Base-by-base conservation (phyloP, 805 yeast species). In the Kazachstania taianensis region DNA sequence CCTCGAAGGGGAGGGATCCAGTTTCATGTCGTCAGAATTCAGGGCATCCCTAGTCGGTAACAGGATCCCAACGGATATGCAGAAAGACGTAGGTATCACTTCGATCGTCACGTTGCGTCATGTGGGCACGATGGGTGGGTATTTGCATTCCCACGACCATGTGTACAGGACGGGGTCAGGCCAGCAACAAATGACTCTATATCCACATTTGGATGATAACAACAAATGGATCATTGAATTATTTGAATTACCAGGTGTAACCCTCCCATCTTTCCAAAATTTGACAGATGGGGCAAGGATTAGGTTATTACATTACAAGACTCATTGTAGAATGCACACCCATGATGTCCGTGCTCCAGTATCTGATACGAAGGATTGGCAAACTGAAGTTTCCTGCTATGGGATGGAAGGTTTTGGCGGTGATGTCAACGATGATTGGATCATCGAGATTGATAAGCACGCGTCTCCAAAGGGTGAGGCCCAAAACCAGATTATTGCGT, bases 281-380 rank as follows among this genome's bases (percentile, higher is more conserved):
- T 64, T 82, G 42, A 63, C 65, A 9, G 75, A 81, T 54, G 84
- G 83, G 38, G 73, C 78, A 42, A 78, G 78, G 56, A 72, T 82
- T 48, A 72, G 87, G 65, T 68, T 82, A 52, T 61, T 57, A 44
- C 94, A 82, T 56, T 52, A 61, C 9, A 48, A 54, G 33, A 70
- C 86, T 17, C 65, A 67, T 34, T 62, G 81, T 53, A 73, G 92
- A 66, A 67, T 82, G 52, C 94, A 82, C 59, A 76, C 92, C 7
- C 94, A 82, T 53, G 92, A 82, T 55, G 78, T 79, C 49, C 78
- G 81, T 57, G 77, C 87, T 18, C 83, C 89, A 13, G 84, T 81
- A 14, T 66, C 79, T 39, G 80, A 75, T 52, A 59, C 52, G 29
- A 48, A 55, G 28, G 94, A 82, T 50, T 82, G 92, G 92, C 87